These are phyloP conservation scores for Cystoderma amianthinum DNA, from an alignment of 768 basidiomycete genomes.

Conservation along the genomic window DNA sequence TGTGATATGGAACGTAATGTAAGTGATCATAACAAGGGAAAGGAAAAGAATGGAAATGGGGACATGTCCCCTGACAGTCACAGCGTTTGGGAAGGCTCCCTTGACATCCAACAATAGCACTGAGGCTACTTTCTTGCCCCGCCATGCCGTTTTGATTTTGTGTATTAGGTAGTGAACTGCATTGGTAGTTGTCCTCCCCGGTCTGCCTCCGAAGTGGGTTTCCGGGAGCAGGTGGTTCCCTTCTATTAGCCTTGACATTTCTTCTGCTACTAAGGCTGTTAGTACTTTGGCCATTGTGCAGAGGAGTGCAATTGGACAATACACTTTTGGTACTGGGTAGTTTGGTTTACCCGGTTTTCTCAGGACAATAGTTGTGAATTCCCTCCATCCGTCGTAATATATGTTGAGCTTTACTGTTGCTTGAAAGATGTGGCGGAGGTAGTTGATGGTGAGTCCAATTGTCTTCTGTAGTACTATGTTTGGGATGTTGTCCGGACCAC, in stretches of 20 bases:
- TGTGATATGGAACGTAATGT: too few species aligned
- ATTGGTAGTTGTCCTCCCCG: constrained; percentile 29
- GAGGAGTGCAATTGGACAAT: constrained; percentile 28
- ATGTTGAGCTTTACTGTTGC: constrained; percentile 4
- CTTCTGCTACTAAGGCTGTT: constrained; percentile 12
- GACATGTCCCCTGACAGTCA: too few species aligned
- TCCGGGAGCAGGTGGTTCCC: constrained; percentile 20
- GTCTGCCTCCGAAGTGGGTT: constrained; percentile 28
- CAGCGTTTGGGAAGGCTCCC: constrained; percentile 34
- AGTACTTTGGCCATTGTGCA: constrained; percentile 22
- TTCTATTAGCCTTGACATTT: constrained; percentile 18
- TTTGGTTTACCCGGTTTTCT: constrained; percentile 24
- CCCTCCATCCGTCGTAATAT: background rate
- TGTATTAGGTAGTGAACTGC: constrained; percentile 22
- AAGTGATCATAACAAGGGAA: too few species aligned
- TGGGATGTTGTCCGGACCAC: constrained; percentile 16
- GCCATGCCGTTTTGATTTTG: constrained; percentile 29
- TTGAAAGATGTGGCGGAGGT: constrained; percentile 10
- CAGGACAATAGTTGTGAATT: constrained; percentile 4
- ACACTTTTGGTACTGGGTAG: constrained; percentile 25
- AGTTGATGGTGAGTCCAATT: constrained; percentile 3
- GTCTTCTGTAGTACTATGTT: constrained; percentile 14
- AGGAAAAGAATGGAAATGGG: too few species aligned
- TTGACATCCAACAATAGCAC: constrained; percentile 33
- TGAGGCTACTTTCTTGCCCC: constrained; percentile 21